Evolutionary conservation across 148 eudicot species (phyloP), one percentile per base, ranked within the genome.

Genomic region (Chenopodium quinoa): DNA sequence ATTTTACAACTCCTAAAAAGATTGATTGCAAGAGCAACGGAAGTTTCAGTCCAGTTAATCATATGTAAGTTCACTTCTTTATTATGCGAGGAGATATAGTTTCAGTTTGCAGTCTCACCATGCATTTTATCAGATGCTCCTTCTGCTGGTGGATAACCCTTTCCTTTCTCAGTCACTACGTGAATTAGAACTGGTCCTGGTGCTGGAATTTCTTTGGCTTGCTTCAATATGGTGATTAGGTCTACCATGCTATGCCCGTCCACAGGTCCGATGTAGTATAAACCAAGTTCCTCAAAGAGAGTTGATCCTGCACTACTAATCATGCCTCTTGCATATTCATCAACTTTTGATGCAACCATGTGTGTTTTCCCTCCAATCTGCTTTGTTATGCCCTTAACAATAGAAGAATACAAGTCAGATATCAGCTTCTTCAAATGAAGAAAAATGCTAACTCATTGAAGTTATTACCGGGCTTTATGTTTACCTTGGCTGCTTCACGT

Each of bases 111-210:
- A 52, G 16, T 44, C 84, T 87, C 44, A 93, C 97, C 97, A n/a
- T 93, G 97, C 97, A 93, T 91, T 85, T 86, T 91, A 79, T 93
- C 97, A 76, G 87, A 77, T 23, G 97, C 94, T 22, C 80, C 88
- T 77, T 93, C 97, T 10, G 97, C 97, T 14, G 94, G 94, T 17
- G 92, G 90, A 79, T 93, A 93, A 2, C 97, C 97, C 80, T 93
- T 93, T 19, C 97, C 97, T 74, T 93, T 93, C 84, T 93, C 94
- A 0, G 97, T 93, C 12, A 93, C 88, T 69, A 93, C 83, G 75
- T 93, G 97, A 50, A 93, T 91, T 13, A 93, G 87, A 82, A 90
- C 90, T 0, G 97, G 97, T 77, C 93, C 93, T 9, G 91, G 91
- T 72, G 91, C 89, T 3, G 94, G 92, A 87, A 83, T 83, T n/a